Percentiles rank a stretch among this genome's conserved stretches.
Conservation (phyloP, 2,329 filamentous ascomycete genomes). For the Stachybotrys chlorohalonatus region DNA sequence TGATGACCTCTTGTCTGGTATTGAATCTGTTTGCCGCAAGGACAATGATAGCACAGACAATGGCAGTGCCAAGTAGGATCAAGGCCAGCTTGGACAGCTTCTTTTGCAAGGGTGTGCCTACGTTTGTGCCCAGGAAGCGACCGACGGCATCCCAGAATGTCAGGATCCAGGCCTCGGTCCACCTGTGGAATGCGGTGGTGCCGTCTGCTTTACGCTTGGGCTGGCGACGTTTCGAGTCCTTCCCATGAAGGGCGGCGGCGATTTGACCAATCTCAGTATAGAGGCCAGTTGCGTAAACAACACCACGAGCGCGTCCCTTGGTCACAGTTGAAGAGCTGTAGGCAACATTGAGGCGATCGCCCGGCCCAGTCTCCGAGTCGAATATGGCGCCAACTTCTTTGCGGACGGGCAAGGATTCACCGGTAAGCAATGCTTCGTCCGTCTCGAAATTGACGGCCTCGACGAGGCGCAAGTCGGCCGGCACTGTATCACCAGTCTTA, state of each 20-base stretch:
- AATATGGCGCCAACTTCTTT: slow-evolving; percentile 39
- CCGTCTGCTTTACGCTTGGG: slow-evolving; percentile 35
- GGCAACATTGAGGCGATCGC: slow-evolving; percentile 53
- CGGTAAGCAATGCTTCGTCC: slow-evolving; percentile 57
- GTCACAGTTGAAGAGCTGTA: slow-evolving; percentile 56
- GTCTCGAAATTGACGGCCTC: slow-evolving; percentile 59
- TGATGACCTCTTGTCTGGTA: slow-evolving; percentile 28
- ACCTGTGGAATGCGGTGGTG: slow-evolving; percentile 19
- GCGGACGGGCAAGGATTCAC: slow-evolving; percentile 52
- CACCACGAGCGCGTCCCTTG: slow-evolving; percentile 48
- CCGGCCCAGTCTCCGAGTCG: slow-evolving; percentile 31
- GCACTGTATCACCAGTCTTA: slow-evolving; percentile 51
- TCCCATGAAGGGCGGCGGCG: slow-evolving; percentile 35
- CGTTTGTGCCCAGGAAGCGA: slow-evolving; percentile 37
- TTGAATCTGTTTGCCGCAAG: slow-evolving; percentile 32
- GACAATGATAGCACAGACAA: slow-evolving; percentile 35
- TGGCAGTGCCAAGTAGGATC: slow-evolving; percentile 52
- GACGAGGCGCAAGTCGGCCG: slow-evolving; percentile 47
- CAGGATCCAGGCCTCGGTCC: slow-evolving; percentile 25
- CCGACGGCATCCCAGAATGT: slow-evolving; percentile 26
- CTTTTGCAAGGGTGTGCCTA: slow-evolving; percentile 60
- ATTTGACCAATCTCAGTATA: slow-evolving; percentile 55
- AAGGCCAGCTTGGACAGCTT: slow-evolving; percentile 63
- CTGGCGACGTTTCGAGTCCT: slow-evolving; percentile 19
- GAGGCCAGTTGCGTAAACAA: slow-evolving; percentile 54